Percentiles rank a stretch among this genome's conserved stretches.
phyloP scores from a whole-genome alignment of 345 rosid species.

The Conringia planisiliqua region DNA sequence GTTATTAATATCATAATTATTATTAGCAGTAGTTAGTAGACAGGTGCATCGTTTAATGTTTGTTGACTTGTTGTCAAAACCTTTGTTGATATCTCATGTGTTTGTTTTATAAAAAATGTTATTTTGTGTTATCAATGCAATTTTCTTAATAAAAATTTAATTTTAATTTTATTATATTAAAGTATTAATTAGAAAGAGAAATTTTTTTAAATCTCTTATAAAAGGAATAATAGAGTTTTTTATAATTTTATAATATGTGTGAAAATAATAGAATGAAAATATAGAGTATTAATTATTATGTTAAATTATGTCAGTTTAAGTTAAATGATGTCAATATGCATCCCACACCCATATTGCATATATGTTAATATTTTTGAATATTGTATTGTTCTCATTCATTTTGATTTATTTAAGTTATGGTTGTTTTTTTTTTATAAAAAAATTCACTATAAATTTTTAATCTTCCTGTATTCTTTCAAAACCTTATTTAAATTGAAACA shows the following conservation, averaged over 20 bases:
- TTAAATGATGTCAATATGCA: not conserved
- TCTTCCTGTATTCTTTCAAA: not conserved
- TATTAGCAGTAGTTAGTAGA: constrained; percentile 7
- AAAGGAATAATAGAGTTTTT: too few relatives aligned
- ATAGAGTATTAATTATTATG: not conserved
- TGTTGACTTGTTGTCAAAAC: constrained; percentile 24
- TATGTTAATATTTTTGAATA: not conserved
- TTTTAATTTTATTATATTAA: too few relatives aligned
- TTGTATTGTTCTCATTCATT: not conserved
- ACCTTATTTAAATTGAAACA: not conserved
- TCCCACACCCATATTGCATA: not conserved
- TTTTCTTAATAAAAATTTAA: too few relatives aligned
- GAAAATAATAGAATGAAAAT: too few relatives aligned
- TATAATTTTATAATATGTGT: too few relatives aligned
- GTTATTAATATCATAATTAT: not conserved
- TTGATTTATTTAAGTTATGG: not conserved
- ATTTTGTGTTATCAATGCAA: too few relatives aligned
- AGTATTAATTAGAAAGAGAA: too few relatives aligned
- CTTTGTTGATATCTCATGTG: not conserved
- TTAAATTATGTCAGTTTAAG: not conserved
- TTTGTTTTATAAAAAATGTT: too few relatives aligned
- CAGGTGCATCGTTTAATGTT: constrained; percentile 28
- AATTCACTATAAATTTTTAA: not conserved
- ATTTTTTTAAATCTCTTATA: too few relatives aligned
- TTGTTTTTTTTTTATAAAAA: not conserved